Evolutionary conservation across 768 basidiomycete genomes (phyloP).

Genomic region (Termitomyces heimii): DNA sequence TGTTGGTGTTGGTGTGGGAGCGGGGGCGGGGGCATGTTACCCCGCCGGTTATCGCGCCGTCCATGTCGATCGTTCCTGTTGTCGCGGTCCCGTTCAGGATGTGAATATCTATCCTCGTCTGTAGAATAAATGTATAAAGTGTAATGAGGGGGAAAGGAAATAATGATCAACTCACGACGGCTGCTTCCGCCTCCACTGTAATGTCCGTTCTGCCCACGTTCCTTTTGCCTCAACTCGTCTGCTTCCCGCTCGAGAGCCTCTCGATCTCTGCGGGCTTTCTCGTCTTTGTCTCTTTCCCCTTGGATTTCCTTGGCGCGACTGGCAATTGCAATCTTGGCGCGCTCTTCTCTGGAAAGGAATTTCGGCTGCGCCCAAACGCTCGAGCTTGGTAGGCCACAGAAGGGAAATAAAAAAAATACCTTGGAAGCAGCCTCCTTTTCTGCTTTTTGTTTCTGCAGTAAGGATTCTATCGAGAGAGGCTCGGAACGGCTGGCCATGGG

Average conservation of each 20-base stretch:
- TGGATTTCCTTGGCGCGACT: conserved; percentile 82
- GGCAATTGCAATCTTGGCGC: conserved; percentile 82
- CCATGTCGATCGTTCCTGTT: conserved; percentile 24
- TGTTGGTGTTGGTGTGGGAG: too few relatives aligned
- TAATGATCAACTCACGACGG: conserved; percentile 32
- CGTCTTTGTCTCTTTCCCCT: conserved; percentile 63
- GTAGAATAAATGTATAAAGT: conserved; percentile 10
- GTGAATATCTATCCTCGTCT: conserved; percentile 52
- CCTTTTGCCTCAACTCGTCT: conserved; percentile 54
- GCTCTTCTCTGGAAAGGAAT: conserved; percentile 90
- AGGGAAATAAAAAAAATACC: conserved; percentile 32
- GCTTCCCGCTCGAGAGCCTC: conserved; percentile 74
- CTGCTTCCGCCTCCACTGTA: conserved; percentile 26
- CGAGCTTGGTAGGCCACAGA: neutral
- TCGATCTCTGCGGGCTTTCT: conserved; percentile 52
- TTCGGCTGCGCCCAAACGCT: conserved; percentile 61
- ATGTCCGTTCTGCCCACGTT: conserved; percentile 28
- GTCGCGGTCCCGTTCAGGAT: conserved; percentile 43
- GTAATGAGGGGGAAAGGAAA: neutral
- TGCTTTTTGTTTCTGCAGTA: conserved; percentile 80
- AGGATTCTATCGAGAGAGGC: conserved; percentile 84
- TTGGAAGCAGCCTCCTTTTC: conserved; percentile 90
- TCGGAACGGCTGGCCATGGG: conserved; percentile 37
- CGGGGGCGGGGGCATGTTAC: conserved; percentile 32
- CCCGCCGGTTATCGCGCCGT: conserved; percentile 36